These are phyloP conservation scores for Pythium vanterpoolii DNA, from an alignment of 352 stramenopile species.

Conservation along the genomic window DNA sequence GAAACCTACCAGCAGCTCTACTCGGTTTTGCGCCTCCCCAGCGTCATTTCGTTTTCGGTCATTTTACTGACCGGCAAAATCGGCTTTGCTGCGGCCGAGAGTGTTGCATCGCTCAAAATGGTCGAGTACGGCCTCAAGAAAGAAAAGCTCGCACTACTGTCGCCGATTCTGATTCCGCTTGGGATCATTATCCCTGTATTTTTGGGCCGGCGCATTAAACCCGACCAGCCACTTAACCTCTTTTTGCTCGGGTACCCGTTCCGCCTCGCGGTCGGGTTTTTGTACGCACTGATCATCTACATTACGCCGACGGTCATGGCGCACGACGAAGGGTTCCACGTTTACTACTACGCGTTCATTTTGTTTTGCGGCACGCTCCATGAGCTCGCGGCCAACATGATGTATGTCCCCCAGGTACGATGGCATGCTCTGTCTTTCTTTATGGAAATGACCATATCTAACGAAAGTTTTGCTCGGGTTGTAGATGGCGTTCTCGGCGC, in stretches of 20 bases:
- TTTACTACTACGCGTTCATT: slow-evolving; percentile 80
- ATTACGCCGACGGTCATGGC: slow-evolving; percentile 75
- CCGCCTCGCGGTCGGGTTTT: slow-evolving; percentile 73
- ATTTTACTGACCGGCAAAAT: slow-evolving; percentile 92
- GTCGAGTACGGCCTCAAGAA: slow-evolving; percentile 92
- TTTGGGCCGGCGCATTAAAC: slow-evolving; percentile 70
- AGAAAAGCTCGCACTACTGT: slow-evolving; percentile 87
- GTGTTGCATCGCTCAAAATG: slow-evolving; percentile 90
- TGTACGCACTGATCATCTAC: slow-evolving; percentile 84
- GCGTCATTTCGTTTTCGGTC: slow-evolving; percentile 82
- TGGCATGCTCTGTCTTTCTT: background rate
- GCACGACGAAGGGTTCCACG: slow-evolving; percentile 63
- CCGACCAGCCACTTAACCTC: slow-evolving; percentile 63
- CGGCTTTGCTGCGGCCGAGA: slow-evolving; percentile 90
- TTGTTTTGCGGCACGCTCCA: slow-evolving; percentile 65
- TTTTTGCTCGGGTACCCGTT: slow-evolving; percentile 85
- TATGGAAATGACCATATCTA: background rate
- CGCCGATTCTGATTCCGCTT: slow-evolving; percentile 83
- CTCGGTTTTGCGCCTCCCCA: slow-evolving; percentile 80
- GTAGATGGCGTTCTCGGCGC: slow-evolving; percentile 99
- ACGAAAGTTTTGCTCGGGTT: background rate
- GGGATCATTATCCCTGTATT: slow-evolving; percentile 88
- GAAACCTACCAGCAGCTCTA: slow-evolving; percentile 92
- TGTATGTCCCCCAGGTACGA: slow-evolving; percentile 84
- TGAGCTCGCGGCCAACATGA: slow-evolving; percentile 88